phyloP scores from a whole-genome alignment of 257 asterid genomes.

The Verbena officinalis region DNA sequence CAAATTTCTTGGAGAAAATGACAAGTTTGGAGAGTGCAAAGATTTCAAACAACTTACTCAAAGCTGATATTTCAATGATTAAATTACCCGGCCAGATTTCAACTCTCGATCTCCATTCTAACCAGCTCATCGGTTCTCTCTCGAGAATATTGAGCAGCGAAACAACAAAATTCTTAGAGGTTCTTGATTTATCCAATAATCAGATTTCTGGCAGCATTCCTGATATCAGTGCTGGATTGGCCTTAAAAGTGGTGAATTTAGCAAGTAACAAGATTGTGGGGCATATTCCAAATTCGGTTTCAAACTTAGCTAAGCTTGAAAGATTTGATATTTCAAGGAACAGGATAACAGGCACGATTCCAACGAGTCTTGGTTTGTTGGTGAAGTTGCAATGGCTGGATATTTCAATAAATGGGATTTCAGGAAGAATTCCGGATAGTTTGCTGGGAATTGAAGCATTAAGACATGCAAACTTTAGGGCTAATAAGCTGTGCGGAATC shows the following conservation, averaged over 20 bases:
- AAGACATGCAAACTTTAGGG: conserved; percentile 76
- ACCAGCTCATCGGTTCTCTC: conserved; percentile 70
- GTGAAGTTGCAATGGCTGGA: conserved; percentile 78
- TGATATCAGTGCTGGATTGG: conserved; percentile 42
- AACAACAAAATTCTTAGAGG: conserved; percentile 65
- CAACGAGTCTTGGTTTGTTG: conserved; percentile 59
- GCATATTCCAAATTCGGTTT: conserved; percentile 67
- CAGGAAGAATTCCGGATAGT: conserved; percentile 67
- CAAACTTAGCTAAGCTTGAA: conserved; percentile 58
- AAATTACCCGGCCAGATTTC: conserved; percentile 65
- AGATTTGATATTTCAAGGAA: conserved; percentile 75
- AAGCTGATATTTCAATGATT: conserved; percentile 59
- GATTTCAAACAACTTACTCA: conserved; percentile 65
- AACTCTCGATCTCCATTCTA: conserved; percentile 66
- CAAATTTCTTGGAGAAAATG: conserved; percentile 58
- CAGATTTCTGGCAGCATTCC: conserved; percentile 74
- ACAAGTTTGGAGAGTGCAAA: conserved; percentile 52
- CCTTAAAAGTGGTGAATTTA: conserved; percentile 60
- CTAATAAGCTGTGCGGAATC: conserved; percentile 77
- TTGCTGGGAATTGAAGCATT: conserved; percentile 57
- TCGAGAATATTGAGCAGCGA: conserved; percentile 46
- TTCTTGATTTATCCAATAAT: conserved; percentile 65
- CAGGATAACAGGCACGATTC: conserved; percentile 73
- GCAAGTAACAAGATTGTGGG: conserved; percentile 77
- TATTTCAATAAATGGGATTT: conserved; percentile 60